phyloP scores from a whole-genome alignment of 306 rosid species.

The Canavalia ensiformis region DNA sequence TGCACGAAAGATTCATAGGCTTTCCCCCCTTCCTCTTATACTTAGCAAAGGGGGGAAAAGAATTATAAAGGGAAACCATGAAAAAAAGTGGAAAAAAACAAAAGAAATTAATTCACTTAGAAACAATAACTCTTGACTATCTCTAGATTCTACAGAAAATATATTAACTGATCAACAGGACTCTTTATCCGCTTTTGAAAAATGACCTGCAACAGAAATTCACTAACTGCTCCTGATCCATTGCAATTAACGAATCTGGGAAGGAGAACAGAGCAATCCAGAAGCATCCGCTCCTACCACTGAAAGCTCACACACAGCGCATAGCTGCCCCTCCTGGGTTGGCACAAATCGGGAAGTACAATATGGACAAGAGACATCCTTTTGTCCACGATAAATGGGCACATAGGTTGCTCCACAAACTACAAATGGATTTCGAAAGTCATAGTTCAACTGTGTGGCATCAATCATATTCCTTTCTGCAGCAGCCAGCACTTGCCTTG shows the following conservation, averaged over 20 bases:
- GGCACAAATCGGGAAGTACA: conserved; percentile 92
- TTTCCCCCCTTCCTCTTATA: conserved; percentile 41
- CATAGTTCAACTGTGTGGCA: conserved; percentile 76
- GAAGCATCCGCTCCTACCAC: conserved; percentile 92
- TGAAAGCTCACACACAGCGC: conserved; percentile 88
- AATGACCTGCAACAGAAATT: conserved; percentile 51
- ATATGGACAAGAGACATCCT: conserved; percentile 84
- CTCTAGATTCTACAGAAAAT: conserved; percentile 54
- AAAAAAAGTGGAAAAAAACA: conserved; percentile 7
- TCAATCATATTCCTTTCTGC: conserved; percentile 94
- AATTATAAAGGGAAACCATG: conserved; percentile 43
- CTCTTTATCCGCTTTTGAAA: conserved; percentile 50
- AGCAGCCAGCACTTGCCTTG: conserved; percentile 90
- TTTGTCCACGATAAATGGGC: conserved; percentile 92
- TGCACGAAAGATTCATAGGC: conserved; percentile 44
- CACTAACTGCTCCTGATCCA: conserved; percentile 48
- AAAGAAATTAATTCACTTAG: conserved; percentile 43
- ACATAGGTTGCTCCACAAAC: conserved; percentile 87
- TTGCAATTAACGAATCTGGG: conserved; percentile 79
- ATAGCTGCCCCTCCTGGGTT: conserved; percentile 78
- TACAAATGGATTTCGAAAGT: conserved; percentile 93
- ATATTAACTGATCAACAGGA: conserved; percentile 46
- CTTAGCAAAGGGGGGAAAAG: conserved; percentile 41
- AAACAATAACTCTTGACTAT: conserved; percentile 46
- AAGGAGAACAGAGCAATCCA: conserved; percentile 86